phyloP scores from a whole-genome alignment of 345 rosid genomes.

The Salix suchowensis region DNA sequence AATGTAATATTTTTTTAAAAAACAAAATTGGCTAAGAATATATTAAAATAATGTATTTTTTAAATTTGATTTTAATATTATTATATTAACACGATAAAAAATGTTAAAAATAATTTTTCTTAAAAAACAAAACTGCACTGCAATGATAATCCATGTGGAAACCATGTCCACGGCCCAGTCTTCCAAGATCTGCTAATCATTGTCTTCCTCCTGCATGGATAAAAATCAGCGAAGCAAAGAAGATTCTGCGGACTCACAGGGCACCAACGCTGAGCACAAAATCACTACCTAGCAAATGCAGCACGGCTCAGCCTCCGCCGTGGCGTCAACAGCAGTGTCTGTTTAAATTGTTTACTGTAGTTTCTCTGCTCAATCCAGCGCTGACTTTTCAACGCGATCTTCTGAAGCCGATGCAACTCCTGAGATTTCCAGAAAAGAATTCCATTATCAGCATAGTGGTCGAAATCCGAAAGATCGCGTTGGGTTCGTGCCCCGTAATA shows the following conservation, averaged over 20 bases:
- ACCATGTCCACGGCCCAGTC: slow-evolving; percentile 70
- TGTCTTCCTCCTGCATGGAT: slow-evolving; percentile 61
- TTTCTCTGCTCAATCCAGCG: slow-evolving; percentile 80
- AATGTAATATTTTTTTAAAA: too few species aligned
- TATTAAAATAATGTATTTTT: too few species aligned
- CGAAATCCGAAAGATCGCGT: too few species aligned
- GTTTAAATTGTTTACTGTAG: slow-evolving; percentile 42
- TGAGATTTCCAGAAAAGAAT: slow-evolving; percentile 20
- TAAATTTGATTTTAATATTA: too few species aligned
- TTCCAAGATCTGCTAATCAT: slow-evolving; percentile 58
- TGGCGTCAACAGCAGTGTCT: slow-evolving; percentile 20
- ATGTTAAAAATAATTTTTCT: too few species aligned
- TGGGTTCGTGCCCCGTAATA: too few species aligned
- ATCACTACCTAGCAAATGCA: slow-evolving; percentile 74
- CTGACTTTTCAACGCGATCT: slow-evolving; percentile 90
- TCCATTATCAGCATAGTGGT: not conserved
- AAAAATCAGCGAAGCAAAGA: not conserved
- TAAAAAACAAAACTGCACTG: too few species aligned
- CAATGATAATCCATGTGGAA: slow-evolving; percentile 52
- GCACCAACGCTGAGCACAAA: not conserved
- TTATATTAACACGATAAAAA: too few species aligned
- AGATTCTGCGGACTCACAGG: not conserved
- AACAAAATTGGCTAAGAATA: too few species aligned
- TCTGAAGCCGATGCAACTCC: slow-evolving; percentile 76
- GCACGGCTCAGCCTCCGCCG: slow-evolving; percentile 72